phyloP scores from a whole-genome alignment of 805 yeast species.

The Saturnispora kantuleensis region DNA sequence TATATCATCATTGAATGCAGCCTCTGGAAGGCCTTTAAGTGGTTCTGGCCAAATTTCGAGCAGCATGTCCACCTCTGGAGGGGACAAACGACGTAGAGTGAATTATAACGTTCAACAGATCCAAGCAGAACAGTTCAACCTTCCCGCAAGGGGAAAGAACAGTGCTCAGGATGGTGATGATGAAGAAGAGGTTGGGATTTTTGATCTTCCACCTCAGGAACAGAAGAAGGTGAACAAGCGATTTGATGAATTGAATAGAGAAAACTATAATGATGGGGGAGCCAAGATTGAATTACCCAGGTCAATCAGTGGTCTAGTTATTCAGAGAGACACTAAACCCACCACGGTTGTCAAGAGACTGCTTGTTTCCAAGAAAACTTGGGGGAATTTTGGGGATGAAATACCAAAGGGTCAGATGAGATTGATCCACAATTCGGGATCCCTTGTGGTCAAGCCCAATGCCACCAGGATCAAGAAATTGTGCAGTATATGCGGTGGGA shows the following conservation, averaged over 20 bases:
- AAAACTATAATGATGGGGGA: conserved; percentile 31
- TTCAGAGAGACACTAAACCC: conserved; percentile 16
- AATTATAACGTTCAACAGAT: conserved; percentile 27
- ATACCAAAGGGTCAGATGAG: conserved; percentile 29
- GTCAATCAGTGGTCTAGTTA: conserved; percentile 13
- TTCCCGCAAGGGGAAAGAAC: conserved; percentile 4
- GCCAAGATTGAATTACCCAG: conserved; percentile 31
- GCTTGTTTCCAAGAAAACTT: conserved; percentile 31
- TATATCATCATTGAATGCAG: conserved; percentile 21
- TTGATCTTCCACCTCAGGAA: conserved; percentile 18
- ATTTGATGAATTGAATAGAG: conserved; percentile 33
- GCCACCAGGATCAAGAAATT: conserved; percentile 30
- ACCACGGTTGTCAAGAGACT: conserved; percentile 30
- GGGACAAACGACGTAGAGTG: conserved; percentile 22
- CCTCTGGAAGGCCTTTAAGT: background rate
- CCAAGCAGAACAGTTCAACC: conserved; percentile 21
- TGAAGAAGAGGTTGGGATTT: conserved; percentile 7
- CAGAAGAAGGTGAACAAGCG: conserved; percentile 30
- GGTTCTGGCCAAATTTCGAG: background rate
- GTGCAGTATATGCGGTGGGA: conserved; percentile 38
- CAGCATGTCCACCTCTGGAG: conserved; percentile 5
- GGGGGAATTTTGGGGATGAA: conserved; percentile 34
- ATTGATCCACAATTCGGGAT: conserved; percentile 16
- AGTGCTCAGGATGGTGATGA: conserved; percentile 14
- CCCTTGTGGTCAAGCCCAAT: conserved; percentile 26